Evolutionary conservation across 345 rosid species (phyloP), one percentile per base, ranked within the genome.

Genomic region (Gossypium mustelinum): DNA sequence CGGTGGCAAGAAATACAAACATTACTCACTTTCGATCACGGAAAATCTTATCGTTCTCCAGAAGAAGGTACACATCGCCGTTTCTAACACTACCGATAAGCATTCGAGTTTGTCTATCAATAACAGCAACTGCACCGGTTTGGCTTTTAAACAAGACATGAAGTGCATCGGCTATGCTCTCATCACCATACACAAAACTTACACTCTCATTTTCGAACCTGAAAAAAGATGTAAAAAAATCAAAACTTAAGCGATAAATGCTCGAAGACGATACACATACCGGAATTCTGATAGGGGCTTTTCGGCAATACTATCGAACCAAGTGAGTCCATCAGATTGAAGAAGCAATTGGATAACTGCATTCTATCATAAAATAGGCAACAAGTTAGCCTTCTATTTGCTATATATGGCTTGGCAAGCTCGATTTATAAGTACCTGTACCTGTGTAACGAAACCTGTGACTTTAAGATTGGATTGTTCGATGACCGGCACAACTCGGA

Each of bases 231-330:
- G 4, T 2, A 13, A 61, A 24, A 39, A 66, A n/a, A 62, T 17
- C 13, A 24, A 7, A 78, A 56, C 27, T 16, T 70, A 63, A 39
- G 16, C 59, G 9, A 17, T 13, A 17, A 50, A n/a, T 64, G 14
- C 9, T 65, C 1, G 5, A 41, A 43, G 4, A 65, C n/a, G 69
- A 18, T n/a, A 20, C 22, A 41, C 17, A 0, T 81, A 82, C 82
- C 78, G 64, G 13, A 80, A 80, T 14, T 82, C 78, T 0, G 84
- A 76, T 54, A 85, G 41, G 41, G 84, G 69, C 50, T 76, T 85
- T 39, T 79, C 84, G 72, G 84, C 85, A 17, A 85, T 81, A 34
- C 78, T 12, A 14, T 87, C 87, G 16, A 85, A 85, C 86, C 87
- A 85, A 51, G 78, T 84, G n/a, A 85, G 76, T 64, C 86, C 88